Evolutionary conservation across 1,139 yeast species (phyloP).

Genomic region (Candida tetrigidarum): DNA sequence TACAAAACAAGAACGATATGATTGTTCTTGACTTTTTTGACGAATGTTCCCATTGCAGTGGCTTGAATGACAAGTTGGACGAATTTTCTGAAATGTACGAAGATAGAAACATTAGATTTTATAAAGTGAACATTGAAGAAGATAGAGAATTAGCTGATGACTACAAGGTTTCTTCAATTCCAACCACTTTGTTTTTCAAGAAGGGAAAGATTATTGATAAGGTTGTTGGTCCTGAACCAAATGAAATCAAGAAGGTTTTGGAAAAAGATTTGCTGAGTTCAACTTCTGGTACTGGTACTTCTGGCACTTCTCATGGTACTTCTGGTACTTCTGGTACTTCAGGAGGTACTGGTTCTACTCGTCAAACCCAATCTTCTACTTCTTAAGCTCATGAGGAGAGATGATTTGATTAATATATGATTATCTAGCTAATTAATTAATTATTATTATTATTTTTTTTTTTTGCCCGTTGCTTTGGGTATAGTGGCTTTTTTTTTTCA

Average conservation of each 20-base stretch:
- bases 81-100: slow-evolving; percentile 16
- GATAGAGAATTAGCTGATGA: slow-evolving; percentile 19
- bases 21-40: slow-evolving; percentile 20
- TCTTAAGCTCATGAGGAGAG: neutral
- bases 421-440: neutral
- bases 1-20: slow-evolving; percentile 15
- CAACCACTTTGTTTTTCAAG: slow-evolving; percentile 58
- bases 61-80: slow-evolving; percentile 17
- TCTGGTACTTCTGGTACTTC: neutral
- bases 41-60: slow-evolving; percentile 18
- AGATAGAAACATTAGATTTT: slow-evolving; percentile 13
- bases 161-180: slow-evolving; percentile 71
- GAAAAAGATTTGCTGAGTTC: slow-evolving; percentile 15
- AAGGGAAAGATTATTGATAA: slow-evolving; percentile 67
- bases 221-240: slow-evolving; percentile 81
- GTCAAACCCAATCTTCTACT: slow-evolving; percentile 2
- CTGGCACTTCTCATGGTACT: neutral
- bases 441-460: neutral
- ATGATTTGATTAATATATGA: neutral
- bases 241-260: slow-evolving; percentile 16
- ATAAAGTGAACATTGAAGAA: slow-evolving; percentile 18
- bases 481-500: too few species aligned
- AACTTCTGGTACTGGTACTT: neutral
- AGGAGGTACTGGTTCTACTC: slow-evolving; percentile 2
- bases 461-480: neutral